A percentile compares a stretch with the other conserved stretches of the same genome.
These are phyloP conservation scores for Barnettozyma botsteinii DNA, from an alignment of 805 yeast species.

Conservation along the genomic window DNA sequence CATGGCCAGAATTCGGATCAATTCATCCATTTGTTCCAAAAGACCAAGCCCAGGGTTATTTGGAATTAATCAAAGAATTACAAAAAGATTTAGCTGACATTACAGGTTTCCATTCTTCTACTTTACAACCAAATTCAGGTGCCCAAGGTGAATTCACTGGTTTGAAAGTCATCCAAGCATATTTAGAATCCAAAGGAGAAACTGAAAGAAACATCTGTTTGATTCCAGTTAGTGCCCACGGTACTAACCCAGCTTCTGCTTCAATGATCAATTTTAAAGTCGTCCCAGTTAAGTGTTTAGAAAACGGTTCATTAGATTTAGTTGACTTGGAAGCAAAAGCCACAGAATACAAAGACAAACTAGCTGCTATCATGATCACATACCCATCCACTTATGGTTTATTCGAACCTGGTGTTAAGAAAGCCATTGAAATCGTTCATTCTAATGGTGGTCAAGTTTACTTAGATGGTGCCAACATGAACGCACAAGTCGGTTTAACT, in stretches of 20 bases:
- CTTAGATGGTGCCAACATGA: constrained; percentile 98
- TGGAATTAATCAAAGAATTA: constrained; percentile 66
- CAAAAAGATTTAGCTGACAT: constrained; percentile 84
- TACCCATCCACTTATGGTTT: constrained; percentile 97
- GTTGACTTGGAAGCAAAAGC: constrained; percentile 71
- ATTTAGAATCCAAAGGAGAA: constrained; percentile 66
- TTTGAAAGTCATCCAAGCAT: constrained; percentile 74
- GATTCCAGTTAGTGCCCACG: constrained; percentile 97
- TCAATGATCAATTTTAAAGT: constrained; percentile 96
- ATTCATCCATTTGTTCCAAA: constrained; percentile 92
- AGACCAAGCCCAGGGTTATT: constrained; percentile 85
- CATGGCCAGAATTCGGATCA: constrained; percentile 88
- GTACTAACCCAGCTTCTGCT: constrained; percentile 98
- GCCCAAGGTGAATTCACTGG: constrained; percentile 99
- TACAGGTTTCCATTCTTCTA: constrained; percentile 88
- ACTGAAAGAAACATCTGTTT: constrained; percentile 76
- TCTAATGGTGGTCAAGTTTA: constrained; percentile 90
- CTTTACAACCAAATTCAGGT: constrained; percentile 95
- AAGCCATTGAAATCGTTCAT: constrained; percentile 84
- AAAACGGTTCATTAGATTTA: constrained; percentile 82
- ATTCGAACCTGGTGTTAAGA: constrained; percentile 85
- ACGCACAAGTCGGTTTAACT: constrained; percentile 96
- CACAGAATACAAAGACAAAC: constrained; percentile 53
- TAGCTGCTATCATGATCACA: constrained; percentile 94
- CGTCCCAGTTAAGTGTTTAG: constrained; percentile 81